These are phyloP conservation scores for Pythium rhizo-oryzae DNA, from an alignment of 352 stramenopile genomes.

Conservation along the genomic window DNA sequence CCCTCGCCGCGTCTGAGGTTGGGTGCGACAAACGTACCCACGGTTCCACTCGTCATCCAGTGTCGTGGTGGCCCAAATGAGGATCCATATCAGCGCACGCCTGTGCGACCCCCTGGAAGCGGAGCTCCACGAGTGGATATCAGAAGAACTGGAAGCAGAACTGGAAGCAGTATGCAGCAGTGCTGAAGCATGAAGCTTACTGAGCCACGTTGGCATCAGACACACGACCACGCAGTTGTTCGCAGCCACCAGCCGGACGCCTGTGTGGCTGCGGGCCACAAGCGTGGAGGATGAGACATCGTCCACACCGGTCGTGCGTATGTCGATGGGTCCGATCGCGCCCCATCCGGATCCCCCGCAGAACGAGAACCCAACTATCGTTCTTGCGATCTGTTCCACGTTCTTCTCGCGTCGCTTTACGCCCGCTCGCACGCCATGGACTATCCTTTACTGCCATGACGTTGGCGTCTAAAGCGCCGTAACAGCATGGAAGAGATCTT, in stretches of 20 bases:
- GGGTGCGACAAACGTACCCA: too few relatives aligned
- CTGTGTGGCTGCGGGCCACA: background rate
- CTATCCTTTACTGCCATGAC: background rate
- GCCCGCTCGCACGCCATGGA: background rate
- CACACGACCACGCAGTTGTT: background rate
- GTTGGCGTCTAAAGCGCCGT: too few relatives aligned
- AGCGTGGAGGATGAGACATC: background rate
- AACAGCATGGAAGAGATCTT: too few relatives aligned
- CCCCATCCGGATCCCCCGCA: background rate
- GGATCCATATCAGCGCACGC: conserved; percentile 1
- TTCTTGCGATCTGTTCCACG: background rate
- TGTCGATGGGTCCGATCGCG: background rate
- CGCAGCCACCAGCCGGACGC: background rate
- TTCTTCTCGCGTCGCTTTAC: background rate
- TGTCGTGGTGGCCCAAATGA: background rate
- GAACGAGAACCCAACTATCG: too few relatives aligned
- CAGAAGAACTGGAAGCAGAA: too few relatives aligned
- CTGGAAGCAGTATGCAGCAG: too few relatives aligned
- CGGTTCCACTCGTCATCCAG: background rate
- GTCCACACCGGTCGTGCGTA: too few relatives aligned
- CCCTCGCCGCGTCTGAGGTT: too few relatives aligned
- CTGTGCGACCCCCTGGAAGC: background rate
- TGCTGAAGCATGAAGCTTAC: too few relatives aligned
- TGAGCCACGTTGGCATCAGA: background rate
- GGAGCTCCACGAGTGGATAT: background rate